These are phyloP conservation scores for Capsicum chinense DNA, from an alignment of 257 asterid genomes.

Conservation along the genomic window DNA sequence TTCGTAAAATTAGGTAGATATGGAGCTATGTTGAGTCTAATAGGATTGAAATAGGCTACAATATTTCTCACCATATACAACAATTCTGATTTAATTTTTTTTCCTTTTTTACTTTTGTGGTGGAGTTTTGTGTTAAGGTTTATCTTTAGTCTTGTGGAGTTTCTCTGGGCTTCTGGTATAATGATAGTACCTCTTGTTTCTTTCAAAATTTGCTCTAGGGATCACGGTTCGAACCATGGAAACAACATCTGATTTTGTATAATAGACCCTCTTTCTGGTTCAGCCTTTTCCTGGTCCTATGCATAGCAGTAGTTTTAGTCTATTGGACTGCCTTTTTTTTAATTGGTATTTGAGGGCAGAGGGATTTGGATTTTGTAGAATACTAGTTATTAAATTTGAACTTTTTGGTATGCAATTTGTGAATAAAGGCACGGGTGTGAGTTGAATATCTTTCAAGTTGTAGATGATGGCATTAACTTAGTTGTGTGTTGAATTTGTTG, in stretches of 20 bases:
- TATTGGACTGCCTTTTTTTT: too few relatives aligned
- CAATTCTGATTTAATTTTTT: not conserved
- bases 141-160: not conserved
- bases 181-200: not conserved
- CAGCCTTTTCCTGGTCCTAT: too few relatives aligned
- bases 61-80: too few relatives aligned
- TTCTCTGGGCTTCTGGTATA: not conserved
- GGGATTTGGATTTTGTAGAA: conserved; percentile 29
- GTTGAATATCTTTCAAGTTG: conserved; percentile 37
- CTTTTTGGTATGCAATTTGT: conserved; percentile 67
- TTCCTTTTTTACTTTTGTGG: not conserved
- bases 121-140: not conserved
- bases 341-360: conserved; percentile 12
- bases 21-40: too few relatives aligned
- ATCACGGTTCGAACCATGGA: too few relatives aligned
- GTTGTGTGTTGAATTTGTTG: conserved; percentile 36
- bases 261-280: too few relatives aligned
- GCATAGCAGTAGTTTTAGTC: too few relatives aligned
- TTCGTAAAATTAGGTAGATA: too few relatives aligned
- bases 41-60: too few relatives aligned
- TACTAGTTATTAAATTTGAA: conserved; percentile 18
- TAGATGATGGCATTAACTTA: conserved; percentile 60
- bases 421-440: conserved; percentile 75
- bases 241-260: too few relatives aligned
- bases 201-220: not conserved